A percentile compares a stretch with the other conserved stretches of the same genome.
phyloP scores from a whole-genome alignment of 129 eudicot species.

The Sambucus nigra region DNA sequence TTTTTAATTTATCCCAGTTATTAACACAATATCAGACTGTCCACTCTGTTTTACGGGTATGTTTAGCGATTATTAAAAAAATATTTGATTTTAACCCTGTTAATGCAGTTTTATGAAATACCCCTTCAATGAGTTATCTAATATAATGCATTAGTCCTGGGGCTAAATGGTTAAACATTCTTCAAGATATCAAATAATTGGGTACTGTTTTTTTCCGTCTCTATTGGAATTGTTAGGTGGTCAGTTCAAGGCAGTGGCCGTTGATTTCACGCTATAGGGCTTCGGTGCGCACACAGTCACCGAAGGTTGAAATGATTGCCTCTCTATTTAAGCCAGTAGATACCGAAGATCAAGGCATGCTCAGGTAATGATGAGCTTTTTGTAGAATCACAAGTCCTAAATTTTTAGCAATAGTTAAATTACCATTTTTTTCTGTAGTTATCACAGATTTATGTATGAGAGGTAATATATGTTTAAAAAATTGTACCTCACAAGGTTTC shows the following conservation, averaged over 20 bases:
- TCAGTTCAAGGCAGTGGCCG: conserved; percentile 78
- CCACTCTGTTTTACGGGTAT: no score
- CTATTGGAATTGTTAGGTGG: conserved; percentile 34
- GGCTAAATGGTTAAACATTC: no score
- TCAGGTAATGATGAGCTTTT: conserved; percentile 32
- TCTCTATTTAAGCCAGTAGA: conserved; percentile 41
- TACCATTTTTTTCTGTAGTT: background rate
- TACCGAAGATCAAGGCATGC: conserved; percentile 55
- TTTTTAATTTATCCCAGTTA: no score
- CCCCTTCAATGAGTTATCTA: no score
- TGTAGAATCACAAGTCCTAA: background rate
- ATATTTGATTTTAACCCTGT: no score
- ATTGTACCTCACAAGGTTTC: background rate
- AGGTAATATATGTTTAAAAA: background rate
- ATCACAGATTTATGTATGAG: background rate
- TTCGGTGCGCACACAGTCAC: conserved; percentile 65
- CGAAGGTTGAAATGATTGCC: conserved; percentile 68
- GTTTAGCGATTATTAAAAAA: no score
- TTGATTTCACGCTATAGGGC: conserved; percentile 55
- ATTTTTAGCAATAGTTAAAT: background rate
- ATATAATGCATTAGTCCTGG: no score
- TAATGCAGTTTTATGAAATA: no score
- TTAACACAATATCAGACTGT: no score
- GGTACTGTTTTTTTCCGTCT: background rate
- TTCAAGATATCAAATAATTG: background rate